Evolutionary conservation across 2,329 filamentous ascomycete genomes (phyloP), one percentile per base, ranked within the genome.

Genomic region (Tolypocladium pustulatum): DNA sequence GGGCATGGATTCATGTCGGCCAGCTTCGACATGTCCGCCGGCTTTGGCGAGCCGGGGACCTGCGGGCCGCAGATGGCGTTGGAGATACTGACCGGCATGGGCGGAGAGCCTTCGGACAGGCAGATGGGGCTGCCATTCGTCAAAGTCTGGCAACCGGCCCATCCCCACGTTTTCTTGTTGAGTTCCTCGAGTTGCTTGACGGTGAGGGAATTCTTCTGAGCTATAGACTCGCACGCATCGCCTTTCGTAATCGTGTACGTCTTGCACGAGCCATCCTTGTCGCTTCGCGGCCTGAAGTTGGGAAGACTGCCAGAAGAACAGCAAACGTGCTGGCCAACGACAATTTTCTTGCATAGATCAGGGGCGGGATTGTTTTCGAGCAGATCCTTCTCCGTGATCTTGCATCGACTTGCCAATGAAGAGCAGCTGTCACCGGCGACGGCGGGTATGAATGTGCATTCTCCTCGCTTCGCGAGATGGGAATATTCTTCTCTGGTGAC

Each of bases 221-320:
- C 73, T 41, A 80, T 66, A 3, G 20, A 57, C 17, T 59, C 53
- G 64, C 75, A 80, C 34, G 38, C 65, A 46, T 79, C 77, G 1
- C 60, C 61, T 0, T 55, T 36, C 22, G 70, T 41, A 20, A 77
- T 63, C 6, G 61, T 64, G 60, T 78, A 72, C 0, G 67, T 65
- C 3, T 65, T 61, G 62, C 78, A 81, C 5, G 68, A 65, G 1
- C 75, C 74, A 43, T 65, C 62, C 9, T 55, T 38, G 27, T 60
- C 49, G 38, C 58, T 55, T 51, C 62, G 46, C 4, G 58, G 54
- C 12, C 27, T 52, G 17, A 62, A 22, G 56, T 64, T 61, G 2
- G 63, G 62, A 0, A 65, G 36, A 1, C 49, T 58, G 0, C 67
- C 72, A 1, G 62, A 51, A 3, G 66, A 69, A 59, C 75, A 78